phyloP scores from a whole-genome alignment of 805 yeast genomes.

The Suhomyces sp. region DNA sequence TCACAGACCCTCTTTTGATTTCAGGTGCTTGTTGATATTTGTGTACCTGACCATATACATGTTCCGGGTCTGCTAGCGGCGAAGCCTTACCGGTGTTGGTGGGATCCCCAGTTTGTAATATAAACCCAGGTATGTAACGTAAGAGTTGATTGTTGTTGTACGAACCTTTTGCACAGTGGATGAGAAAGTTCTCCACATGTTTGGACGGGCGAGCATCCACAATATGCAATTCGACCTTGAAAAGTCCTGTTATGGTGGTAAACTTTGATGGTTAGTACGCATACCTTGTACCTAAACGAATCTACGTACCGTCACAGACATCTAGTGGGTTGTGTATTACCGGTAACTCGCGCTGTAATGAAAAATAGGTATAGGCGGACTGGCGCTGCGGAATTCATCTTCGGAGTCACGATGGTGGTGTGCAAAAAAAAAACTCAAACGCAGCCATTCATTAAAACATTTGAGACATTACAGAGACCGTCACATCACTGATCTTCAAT shows the following conservation, averaged over 20 bases:
- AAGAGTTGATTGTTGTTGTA: conserved; percentile 14
- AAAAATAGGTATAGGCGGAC: not conserved
- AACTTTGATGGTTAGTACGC: conserved; percentile 10
- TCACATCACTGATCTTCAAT: not conserved
- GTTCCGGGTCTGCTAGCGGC: conserved; percentile 8
- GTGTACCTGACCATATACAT: not conserved
- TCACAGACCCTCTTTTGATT: conserved; percentile 14
- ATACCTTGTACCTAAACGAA: not conserved
- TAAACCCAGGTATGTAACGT: conserved; percentile 17
- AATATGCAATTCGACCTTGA: conserved; percentile 14
- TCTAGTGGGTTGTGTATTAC: not conserved
- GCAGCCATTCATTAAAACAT: not conserved
- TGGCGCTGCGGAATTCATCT: not conserved
- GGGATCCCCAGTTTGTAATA: conserved; percentile 22
- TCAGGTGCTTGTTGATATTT: not conserved
- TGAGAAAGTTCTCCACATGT: conserved; percentile 18
- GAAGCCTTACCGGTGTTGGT: conserved; percentile 15
- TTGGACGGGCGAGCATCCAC: conserved; percentile 5
- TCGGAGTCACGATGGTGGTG: not conserved
- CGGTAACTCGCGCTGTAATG: not conserved
- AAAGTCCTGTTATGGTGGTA: conserved; percentile 15
- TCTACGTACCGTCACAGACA: conserved; percentile 13
- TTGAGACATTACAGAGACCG: not conserved
- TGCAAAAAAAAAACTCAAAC: not conserved
- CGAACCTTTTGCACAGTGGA: conserved; percentile 22